phyloP scores from a whole-genome alignment of 2,329 filamentous ascomycete genomes.

The Colletotrichum tabaci region DNA sequence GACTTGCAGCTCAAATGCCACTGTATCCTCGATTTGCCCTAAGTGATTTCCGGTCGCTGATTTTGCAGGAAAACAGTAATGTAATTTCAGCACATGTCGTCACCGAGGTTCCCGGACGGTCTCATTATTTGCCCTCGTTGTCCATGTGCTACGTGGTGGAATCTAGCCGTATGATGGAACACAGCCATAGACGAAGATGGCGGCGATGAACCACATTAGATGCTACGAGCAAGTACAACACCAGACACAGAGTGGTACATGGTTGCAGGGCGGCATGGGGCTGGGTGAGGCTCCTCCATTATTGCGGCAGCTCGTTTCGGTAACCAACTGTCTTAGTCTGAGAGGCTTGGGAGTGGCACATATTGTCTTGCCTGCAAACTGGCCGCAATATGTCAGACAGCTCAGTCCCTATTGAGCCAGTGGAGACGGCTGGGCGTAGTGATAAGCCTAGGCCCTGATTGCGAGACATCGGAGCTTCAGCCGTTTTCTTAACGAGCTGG shows the following conservation, averaged over 20 bases:
- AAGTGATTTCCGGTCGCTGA: too few species aligned
- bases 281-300: background rate
- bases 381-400: background rate
- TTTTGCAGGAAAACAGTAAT: too few species aligned
- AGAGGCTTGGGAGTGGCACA: background rate
- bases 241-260: background rate
- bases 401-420: background rate
- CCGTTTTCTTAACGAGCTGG: background rate
- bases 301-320: constrained; percentile 5
- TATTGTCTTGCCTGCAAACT: too few species aligned
- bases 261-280: background rate
- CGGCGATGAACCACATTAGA: too few species aligned
- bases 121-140: too few species aligned
- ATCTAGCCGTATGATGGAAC: background rate
- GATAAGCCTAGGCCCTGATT: background rate
- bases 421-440: background rate
- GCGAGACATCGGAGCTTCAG: background rate
- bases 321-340: constrained; percentile 22
- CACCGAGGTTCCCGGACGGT: too few species aligned
- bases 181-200: background rate
- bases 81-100: too few species aligned
- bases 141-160: too few species aligned
- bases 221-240: background rate
- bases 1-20: too few species aligned
- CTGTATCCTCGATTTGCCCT: too few species aligned